Evolutionary conservation across 2,329 filamentous ascomycete species (phyloP).

Genomic region (Parastagonospora avenae): DNA sequence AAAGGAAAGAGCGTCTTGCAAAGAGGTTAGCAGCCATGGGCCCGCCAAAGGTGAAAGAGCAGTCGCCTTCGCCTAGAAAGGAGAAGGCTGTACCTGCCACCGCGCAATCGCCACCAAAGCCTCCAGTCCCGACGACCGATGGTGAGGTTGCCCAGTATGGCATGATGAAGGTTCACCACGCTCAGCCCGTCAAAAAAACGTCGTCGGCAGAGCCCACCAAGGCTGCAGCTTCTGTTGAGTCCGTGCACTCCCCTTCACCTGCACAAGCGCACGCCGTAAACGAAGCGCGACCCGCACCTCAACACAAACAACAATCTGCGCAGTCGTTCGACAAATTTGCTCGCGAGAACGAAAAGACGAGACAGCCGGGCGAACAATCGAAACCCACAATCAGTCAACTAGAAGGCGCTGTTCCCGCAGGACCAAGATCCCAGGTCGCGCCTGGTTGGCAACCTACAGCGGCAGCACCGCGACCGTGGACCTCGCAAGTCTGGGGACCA

Average conservation of each 20-base stretch:
- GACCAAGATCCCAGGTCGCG: slow-evolving; percentile 32
- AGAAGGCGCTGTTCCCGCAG: slow-evolving; percentile 20
- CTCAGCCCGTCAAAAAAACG: slow-evolving; percentile 54
- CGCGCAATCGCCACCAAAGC: slow-evolving; percentile 58
- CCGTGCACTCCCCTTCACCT: slow-evolving; percentile 24
- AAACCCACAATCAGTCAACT: slow-evolving; percentile 21
- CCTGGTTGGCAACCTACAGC: slow-evolving; percentile 34
- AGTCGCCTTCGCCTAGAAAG: slow-evolving; percentile 52
- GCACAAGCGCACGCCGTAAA: slow-evolving; percentile 25
- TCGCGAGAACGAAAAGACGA: slow-evolving; percentile 25
- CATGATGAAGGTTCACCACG: slow-evolving; percentile 66
- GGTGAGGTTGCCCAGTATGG: slow-evolving; percentile 65
- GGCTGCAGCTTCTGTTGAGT: slow-evolving; percentile 15
- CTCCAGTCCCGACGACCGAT: slow-evolving; percentile 61
- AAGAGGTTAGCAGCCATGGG: slow-evolving; percentile 74
- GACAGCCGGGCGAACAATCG: slow-evolving; percentile 20
- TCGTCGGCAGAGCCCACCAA: slow-evolving; percentile 21
- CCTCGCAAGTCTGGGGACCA: slow-evolving; percentile 73
- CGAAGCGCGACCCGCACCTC: slow-evolving; percentile 22
- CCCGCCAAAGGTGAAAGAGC: slow-evolving; percentile 51
- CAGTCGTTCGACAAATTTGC: slow-evolving; percentile 24
- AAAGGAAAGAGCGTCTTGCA: slow-evolving; percentile 70
- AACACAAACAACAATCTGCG: slow-evolving; percentile 20
- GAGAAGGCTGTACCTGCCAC: slow-evolving; percentile 46
- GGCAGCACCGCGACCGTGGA: slow-evolving; percentile 35